Evolutionary conservation across 78 protist genomes (phyloP).

Genomic region (Dictyostelium purpureum): DNA sequence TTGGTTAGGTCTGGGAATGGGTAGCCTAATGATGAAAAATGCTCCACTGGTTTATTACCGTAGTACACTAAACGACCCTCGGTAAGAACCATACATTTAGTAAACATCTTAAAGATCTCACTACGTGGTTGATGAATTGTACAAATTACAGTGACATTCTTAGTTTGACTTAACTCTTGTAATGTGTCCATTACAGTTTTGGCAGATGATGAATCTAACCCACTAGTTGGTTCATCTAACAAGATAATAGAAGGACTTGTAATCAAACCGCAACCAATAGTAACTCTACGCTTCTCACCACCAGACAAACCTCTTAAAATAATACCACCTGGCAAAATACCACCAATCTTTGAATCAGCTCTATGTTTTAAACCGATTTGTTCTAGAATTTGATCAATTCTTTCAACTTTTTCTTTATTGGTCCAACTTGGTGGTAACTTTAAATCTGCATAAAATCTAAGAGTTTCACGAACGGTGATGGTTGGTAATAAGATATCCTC

Average conservation of each 20-base stretch:
- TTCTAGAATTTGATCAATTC: constrained; percentile 33
- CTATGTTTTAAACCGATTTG: constrained; percentile 53
- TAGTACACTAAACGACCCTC: constrained; percentile 76
- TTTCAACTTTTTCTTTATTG: constrained; percentile 17
- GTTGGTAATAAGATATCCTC: constrained; percentile 81
- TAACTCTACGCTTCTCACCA: constrained; percentile 66
- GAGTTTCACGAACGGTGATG: constrained; percentile 81
- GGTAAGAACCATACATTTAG: constrained; percentile 77
- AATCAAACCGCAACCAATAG: constrained; percentile 53
- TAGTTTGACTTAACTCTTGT: constrained; percentile 26
- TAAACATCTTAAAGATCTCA: constrained; percentile 80
- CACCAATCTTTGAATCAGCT: constrained; percentile 71
- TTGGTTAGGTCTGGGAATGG: constrained; percentile 72
- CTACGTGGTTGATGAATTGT: constrained; percentile 92
- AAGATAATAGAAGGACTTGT: constrained; percentile 40
- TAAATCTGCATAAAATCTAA: constrained; percentile 66
- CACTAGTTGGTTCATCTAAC: constrained; percentile 86
- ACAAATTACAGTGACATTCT: constrained; percentile 52
- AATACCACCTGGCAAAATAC: constrained; percentile 71
- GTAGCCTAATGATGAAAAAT: constrained; percentile 27
- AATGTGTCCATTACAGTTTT: constrained; percentile 57
- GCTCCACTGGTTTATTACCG: constrained; percentile 55
- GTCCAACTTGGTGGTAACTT: constrained; percentile 46
- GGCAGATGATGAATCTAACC: constrained; percentile 86
- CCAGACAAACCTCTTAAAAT: constrained; percentile 55